Percentiles rank a stretch among this genome's conserved stretches.
Conservation (phyloP, 1,139 yeast genomes). For the Citeromyces hawaiiensis region DNA sequence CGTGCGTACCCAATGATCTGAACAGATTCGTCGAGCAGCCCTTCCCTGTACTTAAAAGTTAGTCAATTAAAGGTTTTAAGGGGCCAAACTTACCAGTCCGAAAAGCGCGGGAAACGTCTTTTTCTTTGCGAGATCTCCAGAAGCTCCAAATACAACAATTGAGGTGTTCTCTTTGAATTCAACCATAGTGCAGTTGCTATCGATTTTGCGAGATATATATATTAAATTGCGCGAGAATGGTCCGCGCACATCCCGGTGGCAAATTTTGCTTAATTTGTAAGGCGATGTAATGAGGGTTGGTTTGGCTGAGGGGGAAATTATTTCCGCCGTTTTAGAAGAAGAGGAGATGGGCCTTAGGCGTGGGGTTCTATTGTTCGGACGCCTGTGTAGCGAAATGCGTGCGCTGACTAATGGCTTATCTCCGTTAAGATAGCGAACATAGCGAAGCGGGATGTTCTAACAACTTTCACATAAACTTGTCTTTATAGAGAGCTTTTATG, state of each 20-base stretch:
- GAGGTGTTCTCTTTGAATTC: slow-evolving; percentile 49
- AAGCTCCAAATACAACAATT: slow-evolving; percentile 87
- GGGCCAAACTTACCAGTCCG: slow-evolving; percentile 30
- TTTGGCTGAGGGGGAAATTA: not conserved
- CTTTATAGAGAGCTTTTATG: no score
- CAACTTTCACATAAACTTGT: no score
- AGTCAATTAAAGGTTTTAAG: slow-evolving; percentile 21
- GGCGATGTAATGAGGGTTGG: not conserved
- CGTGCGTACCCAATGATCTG: slow-evolving; percentile 89
- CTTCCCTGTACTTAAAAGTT: slow-evolving; percentile 48
- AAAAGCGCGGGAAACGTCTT: slow-evolving; percentile 81
- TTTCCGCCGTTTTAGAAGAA: no score
- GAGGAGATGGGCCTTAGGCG: no score
- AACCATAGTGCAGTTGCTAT: slow-evolving; percentile 3
- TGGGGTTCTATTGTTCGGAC: no score
- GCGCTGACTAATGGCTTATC: not conserved
- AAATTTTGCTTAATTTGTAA: not conserved
- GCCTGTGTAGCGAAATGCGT: not conserved
- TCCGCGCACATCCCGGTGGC: not conserved
- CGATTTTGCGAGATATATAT: not conserved
- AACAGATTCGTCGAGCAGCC: slow-evolving; percentile 55
- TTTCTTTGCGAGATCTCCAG: slow-evolving; percentile 95
- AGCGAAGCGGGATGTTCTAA: no score
- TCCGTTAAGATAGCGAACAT: no score
- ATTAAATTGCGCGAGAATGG: not conserved